Conservation (phyloP, 345 rosid genomes). For the Trapa bicornis region DNA sequence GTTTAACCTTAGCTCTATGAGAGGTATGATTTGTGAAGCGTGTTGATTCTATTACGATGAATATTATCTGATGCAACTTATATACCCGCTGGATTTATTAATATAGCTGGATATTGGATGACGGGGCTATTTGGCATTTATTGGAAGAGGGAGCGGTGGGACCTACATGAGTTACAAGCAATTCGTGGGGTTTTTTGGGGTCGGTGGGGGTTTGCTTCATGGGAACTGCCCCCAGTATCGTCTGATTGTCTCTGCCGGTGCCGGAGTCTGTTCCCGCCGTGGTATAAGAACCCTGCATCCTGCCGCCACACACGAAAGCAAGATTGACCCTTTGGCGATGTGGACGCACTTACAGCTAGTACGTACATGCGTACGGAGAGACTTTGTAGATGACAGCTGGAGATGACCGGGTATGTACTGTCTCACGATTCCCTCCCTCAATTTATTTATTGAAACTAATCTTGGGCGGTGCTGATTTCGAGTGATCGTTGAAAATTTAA, state of each 20-base stretch:
- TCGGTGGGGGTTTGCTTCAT: no score
- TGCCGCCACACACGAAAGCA: not conserved
- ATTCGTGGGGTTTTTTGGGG: no score
- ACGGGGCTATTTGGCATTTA: no score
- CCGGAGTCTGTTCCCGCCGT: not conserved
- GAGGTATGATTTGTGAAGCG: no score
- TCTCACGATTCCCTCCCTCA: not conserved
- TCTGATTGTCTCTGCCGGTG: not conserved
- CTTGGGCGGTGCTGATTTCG: not conserved
- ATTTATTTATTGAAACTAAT: not conserved
- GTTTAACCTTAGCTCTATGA: no score
- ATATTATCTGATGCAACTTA: no score
- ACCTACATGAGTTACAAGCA: no score
- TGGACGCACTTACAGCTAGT: not conserved
- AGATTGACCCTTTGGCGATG: no score
- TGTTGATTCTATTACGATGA: no score
- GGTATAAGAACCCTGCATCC: not conserved
- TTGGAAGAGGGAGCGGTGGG: no score
- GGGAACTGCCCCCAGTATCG: not conserved
- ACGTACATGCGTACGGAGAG: not conserved
- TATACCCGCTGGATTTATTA: no score
- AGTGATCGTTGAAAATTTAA: not conserved
- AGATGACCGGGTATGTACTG: not conserved
- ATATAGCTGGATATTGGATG: no score
- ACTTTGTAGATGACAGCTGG: not conserved